Conservation (phyloP, 805 yeast species). For the Nematodospora valgi region DNA sequence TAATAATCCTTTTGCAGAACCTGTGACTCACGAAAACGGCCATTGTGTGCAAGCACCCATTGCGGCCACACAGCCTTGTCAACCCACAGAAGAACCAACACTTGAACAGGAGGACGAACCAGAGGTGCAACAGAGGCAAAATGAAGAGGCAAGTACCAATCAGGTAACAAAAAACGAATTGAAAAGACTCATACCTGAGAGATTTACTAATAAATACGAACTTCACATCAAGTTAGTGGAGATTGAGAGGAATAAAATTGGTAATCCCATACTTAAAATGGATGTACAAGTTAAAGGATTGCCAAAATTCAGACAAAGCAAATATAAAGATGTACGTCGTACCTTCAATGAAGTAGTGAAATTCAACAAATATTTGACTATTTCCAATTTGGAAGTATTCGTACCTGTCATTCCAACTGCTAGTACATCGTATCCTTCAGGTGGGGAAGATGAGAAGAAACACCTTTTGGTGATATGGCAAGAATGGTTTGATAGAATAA, state of each 20-base stretch:
- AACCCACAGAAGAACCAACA: slow-evolving; percentile 5
- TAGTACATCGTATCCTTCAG: slow-evolving; percentile 74
- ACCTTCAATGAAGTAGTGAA: slow-evolving; percentile 74
- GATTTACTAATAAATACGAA: slow-evolving; percentile 40
- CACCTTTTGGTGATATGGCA: slow-evolving; percentile 62
- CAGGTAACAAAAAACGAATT: slow-evolving; percentile 39
- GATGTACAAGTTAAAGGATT: slow-evolving; percentile 53
- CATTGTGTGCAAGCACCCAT: background rate
- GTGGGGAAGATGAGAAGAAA: slow-evolving; percentile 73
- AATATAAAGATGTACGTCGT: slow-evolving; percentile 72
- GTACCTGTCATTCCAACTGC: slow-evolving; percentile 84
- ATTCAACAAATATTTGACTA: slow-evolving; percentile 72
- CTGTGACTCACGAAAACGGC: slow-evolving; percentile 14
- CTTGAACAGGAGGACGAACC: slow-evolving; percentile 1
- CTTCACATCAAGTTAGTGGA: slow-evolving; percentile 58
- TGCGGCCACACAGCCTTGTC: slow-evolving; percentile 15
- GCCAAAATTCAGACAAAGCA: slow-evolving; percentile 69
- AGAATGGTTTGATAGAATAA: slow-evolving; percentile 78
- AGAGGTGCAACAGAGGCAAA: background rate
- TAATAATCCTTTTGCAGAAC: slow-evolving; percentile 42
- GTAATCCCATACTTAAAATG: slow-evolving; percentile 77
- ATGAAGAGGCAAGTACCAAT: slow-evolving; percentile 4
- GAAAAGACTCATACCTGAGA: slow-evolving; percentile 47
- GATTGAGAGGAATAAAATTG: slow-evolving; percentile 69
- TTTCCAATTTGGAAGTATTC: slow-evolving; percentile 86